Evolutionary conservation across 2,329 filamentous ascomycete genomes (phyloP), one percentile per base, ranked within the genome.

Genomic region (Pseudocercospora musae): DNA sequence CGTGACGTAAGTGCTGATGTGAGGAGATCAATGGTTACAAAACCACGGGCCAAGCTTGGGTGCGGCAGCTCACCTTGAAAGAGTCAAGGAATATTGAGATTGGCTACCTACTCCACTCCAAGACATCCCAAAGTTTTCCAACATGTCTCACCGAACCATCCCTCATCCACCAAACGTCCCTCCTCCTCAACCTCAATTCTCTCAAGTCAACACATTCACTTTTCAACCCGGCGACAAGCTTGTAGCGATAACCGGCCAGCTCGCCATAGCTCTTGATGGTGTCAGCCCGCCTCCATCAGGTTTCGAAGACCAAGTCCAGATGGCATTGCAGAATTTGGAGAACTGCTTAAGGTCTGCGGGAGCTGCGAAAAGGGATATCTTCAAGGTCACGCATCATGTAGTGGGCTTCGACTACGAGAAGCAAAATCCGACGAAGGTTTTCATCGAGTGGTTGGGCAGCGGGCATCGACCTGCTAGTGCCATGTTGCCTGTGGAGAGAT

Each of bases 351-450:
- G 60, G 48, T 64, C 64, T 15, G 66, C 62, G 0, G 62, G 66
- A 49, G 64, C 66, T 10, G 61, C 46, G 21, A 68, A 68, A 48
- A 48, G 64, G 29, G 66, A 68, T 52, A 66, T 68, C 29, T 68
- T 68, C 64, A 66, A 68, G 48, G 66, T 68, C 25, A 68, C 66
- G n/a, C 66, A 68, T 42, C 62, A 68, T 33, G 66, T 68, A 7
- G 66, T 68, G 9, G 64, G 62, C 33, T 65, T 66, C 42, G 62
- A 68, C 42, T 59, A 60, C 31, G 64, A 64, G 46, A 66, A 65
- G 46, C 62, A 68, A 50, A 68, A 66, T 27, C 66, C 62, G 1
- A 63, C 64, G 20, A 29, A 63, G 21, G 58, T 63, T 8, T 68
- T 68, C 21, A 62, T 62, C 25, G 62, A 68, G n/a, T 68, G 64